Evolutionary conservation across 2,329 filamentous ascomycete species (phyloP).

Genomic region (Domatiomyces catenatus): DNA sequence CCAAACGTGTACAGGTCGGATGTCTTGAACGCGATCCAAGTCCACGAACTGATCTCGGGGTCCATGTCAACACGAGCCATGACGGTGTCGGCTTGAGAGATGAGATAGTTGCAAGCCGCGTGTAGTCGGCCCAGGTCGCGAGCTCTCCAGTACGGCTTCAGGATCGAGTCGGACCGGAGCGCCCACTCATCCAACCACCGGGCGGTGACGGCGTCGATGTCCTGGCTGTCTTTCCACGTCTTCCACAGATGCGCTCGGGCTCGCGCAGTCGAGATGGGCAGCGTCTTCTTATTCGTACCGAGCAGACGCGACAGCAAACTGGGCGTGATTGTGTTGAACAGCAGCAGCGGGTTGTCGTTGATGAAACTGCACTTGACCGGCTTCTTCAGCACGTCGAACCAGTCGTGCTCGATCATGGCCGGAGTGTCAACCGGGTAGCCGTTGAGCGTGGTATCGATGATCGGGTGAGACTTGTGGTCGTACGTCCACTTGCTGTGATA

Average conservation of each 20-base stretch:
- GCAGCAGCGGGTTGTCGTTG: slow-evolving; percentile 38
- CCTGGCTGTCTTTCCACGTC: slow-evolving; percentile 32
- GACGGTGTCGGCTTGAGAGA: slow-evolving; percentile 33
- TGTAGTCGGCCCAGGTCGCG: slow-evolving; percentile 30
- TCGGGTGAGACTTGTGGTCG: slow-evolving; percentile 35
- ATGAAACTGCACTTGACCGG: slow-evolving; percentile 29
- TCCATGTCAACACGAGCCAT: slow-evolving; percentile 38
- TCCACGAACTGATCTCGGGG: slow-evolving; percentile 38
- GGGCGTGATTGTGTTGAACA: slow-evolving; percentile 27
- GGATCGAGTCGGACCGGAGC: slow-evolving; percentile 31
- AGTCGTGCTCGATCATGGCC: slow-evolving; percentile 38
- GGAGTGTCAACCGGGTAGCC: slow-evolving; percentile 37
- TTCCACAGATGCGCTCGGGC: slow-evolving; percentile 37
- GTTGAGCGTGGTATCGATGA: slow-evolving; percentile 35
- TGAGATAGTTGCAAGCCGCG: slow-evolving; percentile 31
- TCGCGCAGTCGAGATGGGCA: slow-evolving; percentile 32
- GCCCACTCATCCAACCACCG: slow-evolving; percentile 38
- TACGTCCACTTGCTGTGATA: slow-evolving; percentile 37
- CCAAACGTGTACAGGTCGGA: slow-evolving; percentile 39
- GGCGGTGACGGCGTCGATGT: slow-evolving; percentile 34
- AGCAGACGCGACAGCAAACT: slow-evolving; percentile 22
- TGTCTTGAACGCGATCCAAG: slow-evolving; percentile 35
- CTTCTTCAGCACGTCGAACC: slow-evolving; percentile 29
- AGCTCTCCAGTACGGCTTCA: slow-evolving; percentile 32
- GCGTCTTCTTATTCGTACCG: slow-evolving; percentile 23